Percentiles rank a stretch among this genome's conserved stretches.
Evolutionary conservation across 768 basidiomycete genomes (phyloP).

Genomic region (Daedalea quercina): DNA sequence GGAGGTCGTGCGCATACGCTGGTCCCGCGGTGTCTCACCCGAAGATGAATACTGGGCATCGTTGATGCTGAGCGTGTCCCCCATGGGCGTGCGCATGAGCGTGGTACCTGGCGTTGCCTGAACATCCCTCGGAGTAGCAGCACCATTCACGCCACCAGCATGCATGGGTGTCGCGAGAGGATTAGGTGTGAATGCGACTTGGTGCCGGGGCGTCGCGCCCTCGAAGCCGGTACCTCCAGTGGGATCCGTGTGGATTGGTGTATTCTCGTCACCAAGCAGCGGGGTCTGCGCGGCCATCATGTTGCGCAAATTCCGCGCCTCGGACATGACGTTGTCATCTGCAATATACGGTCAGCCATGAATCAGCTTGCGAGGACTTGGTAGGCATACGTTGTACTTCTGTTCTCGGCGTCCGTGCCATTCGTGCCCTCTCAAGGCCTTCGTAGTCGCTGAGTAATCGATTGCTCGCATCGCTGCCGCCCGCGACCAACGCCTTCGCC

Average conservation of each 20-base stretch:
- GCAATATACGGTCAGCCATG: conserved; percentile 8
- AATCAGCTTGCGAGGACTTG: background rate
- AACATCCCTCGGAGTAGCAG: conserved; percentile 26
- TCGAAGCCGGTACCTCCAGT: conserved; percentile 91
- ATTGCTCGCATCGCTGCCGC: conserved; percentile 81
- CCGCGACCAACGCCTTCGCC: conserved; percentile 77
- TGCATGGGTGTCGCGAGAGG: conserved; percentile 87
- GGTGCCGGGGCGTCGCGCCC: conserved; percentile 89
- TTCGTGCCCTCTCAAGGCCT: conserved; percentile 77
- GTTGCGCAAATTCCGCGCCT: conserved; percentile 92
- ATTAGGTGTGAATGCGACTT: conserved; percentile 90
- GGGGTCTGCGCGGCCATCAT: conserved; percentile 93
- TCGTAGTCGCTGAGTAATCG: conserved; percentile 89
- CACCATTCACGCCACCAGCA: conserved; percentile 32
- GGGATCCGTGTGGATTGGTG: conserved; percentile 71
- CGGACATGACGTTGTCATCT: conserved; percentile 94
- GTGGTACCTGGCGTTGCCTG: conserved; percentile 49
- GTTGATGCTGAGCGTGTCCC: conserved; percentile 90
- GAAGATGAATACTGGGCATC: conserved; percentile 46
- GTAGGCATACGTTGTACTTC: conserved; percentile 76
- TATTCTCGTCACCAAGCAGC: conserved; percentile 94
- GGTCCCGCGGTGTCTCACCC: conserved; percentile 73
- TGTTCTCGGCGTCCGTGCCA: conserved; percentile 92
- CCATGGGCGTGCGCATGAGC: conserved; percentile 89
- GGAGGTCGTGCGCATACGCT: conserved; percentile 52